phyloP scores from a whole-genome alignment of 2,329 filamentous ascomycete species.

The Seiridium unicorne region DNA sequence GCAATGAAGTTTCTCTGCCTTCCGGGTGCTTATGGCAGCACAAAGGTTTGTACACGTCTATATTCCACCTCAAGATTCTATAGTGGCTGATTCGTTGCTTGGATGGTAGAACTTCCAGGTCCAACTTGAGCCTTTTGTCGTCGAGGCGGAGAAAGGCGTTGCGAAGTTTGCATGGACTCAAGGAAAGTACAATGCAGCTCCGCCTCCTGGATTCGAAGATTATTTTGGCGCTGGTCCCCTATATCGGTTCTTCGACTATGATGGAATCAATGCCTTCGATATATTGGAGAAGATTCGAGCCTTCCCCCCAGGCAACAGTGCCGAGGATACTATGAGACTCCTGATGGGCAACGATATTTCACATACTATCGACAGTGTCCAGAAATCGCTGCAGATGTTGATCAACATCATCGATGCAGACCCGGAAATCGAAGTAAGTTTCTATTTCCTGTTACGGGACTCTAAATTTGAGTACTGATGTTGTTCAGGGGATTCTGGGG shows the following conservation, averaged over 20 bases:
- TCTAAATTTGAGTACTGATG: neutral
- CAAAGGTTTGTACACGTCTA: constrained; percentile 14
- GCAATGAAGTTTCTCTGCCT: constrained; percentile 28
- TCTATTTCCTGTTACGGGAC: neutral
- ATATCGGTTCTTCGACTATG: constrained; percentile 16
- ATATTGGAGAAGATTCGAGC: constrained; percentile 6
- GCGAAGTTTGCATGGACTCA: constrained; percentile 13
- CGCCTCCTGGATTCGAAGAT: constrained; percentile 16
- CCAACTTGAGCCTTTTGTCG: constrained; percentile 9
- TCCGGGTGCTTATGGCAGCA: constrained; percentile 26
- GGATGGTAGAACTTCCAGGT: constrained; percentile 12
- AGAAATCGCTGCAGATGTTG: constrained; percentile 4
- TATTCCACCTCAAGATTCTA: neutral
- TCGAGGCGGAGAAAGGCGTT: constrained; percentile 5
- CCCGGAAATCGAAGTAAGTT: constrained; percentile 13
- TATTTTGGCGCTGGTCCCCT: constrained; percentile 15
- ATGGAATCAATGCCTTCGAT: constrained; percentile 10
- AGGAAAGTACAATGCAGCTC: constrained; percentile 7
- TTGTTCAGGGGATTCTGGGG: constrained; percentile 5
- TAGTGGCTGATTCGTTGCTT: neutral
- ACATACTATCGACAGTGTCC: neutral
- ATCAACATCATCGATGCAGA: constrained; percentile 14
- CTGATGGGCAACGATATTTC: neutral
- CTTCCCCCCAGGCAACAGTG: constrained; percentile 5
- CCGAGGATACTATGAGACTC: constrained; percentile 11